Evolutionary conservation across 768 basidiomycete species (phyloP), one percentile per base, ranked within the genome.

Genomic region (Trametes punicea): DNA sequence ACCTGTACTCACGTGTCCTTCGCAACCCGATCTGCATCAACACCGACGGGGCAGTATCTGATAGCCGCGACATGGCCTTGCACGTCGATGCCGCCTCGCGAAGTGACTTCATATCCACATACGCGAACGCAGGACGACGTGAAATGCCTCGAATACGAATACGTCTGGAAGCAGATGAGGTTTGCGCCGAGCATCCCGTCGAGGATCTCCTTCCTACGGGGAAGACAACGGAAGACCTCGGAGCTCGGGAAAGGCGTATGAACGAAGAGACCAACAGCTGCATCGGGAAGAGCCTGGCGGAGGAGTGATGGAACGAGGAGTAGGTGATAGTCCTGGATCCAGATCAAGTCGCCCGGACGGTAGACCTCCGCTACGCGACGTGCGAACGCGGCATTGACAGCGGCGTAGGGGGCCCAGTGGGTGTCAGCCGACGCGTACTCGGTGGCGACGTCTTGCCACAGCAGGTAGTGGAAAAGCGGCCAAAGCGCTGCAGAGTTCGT

Each of bases 111-210:
- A 73, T 93, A 93, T 2, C 96, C 96, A 70, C 93, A 96, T 4
- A 99, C 96, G 18, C 96, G 89, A 39, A 98, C 85, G 69, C 95
- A 98, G 1, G 93, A 92, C 16, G 91, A 94, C 26, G 83, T 85
- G 73, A 99, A 99, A 73, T 98, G 96, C 6, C 96, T 84, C 9
- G 89, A 86, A 75, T 97, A 96, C 3, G 93, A 94, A 71, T 96
- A 97, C 0, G 95, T 97, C 57, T 64, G 56, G 90, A 99, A 98
- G 71, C 92, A 95, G 46, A 98, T 85, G 30, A 97, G 81, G 73
- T 97, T 94, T 46, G 96, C 93, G 27, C 95, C 94, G 41, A 98
- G 87, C 92, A 99, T 97, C 33, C 96, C 97, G 61, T 98, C 93
- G 23, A 99, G 79, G 57, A 98, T 91, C 73, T 98, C 94, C 65